These are phyloP conservation scores for Penicillium sp. DNA, from an alignment of 2,329 filamentous ascomycete species.

Conservation along the genomic window DNA sequence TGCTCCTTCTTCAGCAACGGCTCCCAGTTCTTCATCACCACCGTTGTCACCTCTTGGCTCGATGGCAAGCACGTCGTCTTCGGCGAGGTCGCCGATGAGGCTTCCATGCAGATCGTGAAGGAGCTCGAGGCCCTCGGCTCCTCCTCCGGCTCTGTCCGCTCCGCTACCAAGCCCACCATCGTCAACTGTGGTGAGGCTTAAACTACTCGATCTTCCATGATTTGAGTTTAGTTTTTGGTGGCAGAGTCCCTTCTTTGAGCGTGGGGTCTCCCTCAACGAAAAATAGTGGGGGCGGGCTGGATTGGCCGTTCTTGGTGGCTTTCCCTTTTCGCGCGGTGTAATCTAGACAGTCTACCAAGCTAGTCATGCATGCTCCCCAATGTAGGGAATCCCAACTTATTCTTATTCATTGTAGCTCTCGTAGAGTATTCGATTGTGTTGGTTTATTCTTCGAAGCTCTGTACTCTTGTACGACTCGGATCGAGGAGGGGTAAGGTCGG, in stretches of 20 bases:
- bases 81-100: slow-evolving; percentile 64
- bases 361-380: slow-evolving; percentile 23
- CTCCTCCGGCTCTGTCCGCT: slow-evolving; percentile 58
- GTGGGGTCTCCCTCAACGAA: slow-evolving; percentile 9
- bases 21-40: slow-evolving; percentile 76
- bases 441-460: not conserved
- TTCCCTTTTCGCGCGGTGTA: slow-evolving; percentile 25
- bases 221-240: slow-evolving; percentile 13
- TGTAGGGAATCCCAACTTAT: slow-evolving; percentile 6
- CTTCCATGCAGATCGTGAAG: slow-evolving; percentile 62
- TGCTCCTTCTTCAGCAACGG: slow-evolving; percentile 59
- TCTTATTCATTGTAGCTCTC: not conserved
- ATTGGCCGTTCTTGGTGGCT: slow-evolving; percentile 17
- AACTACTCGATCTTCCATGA: slow-evolving; percentile 30
- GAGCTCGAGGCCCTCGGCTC: slow-evolving; percentile 65
- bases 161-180: slow-evolving; percentile 62
- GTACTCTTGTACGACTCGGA: no score
- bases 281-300: not conserved
- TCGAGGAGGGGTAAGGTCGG: not conserved
- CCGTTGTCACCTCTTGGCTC: slow-evolving; percentile 69
- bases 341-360: slow-evolving; percentile 39
- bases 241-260: slow-evolving; percentile 23
- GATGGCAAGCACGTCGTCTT: slow-evolving; percentile 75
- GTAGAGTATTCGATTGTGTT: not conserved
- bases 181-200: slow-evolving; percentile 56